A percentile compares a stretch with the other conserved stretches of the same genome.
Conservation (phyloP, 208 protist genomes). For the Trypanosoma scelopori region DNA sequence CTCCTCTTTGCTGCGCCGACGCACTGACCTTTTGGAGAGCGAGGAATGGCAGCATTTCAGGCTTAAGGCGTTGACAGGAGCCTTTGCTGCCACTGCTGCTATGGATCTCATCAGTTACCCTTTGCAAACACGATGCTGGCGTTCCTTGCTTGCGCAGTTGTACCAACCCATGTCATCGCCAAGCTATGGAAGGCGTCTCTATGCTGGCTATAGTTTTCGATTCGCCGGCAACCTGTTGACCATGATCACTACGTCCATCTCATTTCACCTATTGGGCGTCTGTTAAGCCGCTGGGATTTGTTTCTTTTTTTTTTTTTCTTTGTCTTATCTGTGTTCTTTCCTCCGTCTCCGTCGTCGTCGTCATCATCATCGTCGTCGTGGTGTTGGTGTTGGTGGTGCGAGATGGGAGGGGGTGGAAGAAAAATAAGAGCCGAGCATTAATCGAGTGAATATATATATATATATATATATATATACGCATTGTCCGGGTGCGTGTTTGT, state of each 20-base stretch:
- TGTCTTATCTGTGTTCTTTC: too few species aligned
- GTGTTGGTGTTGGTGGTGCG: too few species aligned
- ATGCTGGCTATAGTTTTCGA: constrained; percentile 66
- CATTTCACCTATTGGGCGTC: constrained; percentile 29
- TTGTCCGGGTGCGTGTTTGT: too few species aligned
- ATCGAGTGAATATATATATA: too few species aligned
- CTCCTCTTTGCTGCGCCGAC: constrained; percentile 64
- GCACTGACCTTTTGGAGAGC: constrained; percentile 45
- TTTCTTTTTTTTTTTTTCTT: not conserved
- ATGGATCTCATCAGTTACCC: constrained; percentile 55
- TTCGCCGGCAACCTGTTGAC: constrained; percentile 54
- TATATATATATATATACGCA: too few species aligned
- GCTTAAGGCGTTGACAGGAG: constrained; percentile 59
- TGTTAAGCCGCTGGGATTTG: constrained; percentile 3
- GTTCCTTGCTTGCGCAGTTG: constrained; percentile 42
- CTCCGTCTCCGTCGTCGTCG: too few species aligned
- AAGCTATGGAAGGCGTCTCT: constrained; percentile 50
- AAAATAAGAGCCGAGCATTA: too few species aligned
- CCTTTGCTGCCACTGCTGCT: constrained; percentile 47
- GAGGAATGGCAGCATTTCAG: constrained; percentile 56
- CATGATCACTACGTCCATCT: constrained; percentile 35
- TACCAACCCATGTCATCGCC: constrained; percentile 47
- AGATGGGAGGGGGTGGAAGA: too few species aligned
- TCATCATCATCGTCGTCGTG: too few species aligned
- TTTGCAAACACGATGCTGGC: constrained; percentile 26